Evolutionary conservation across 1,139 yeast species (phyloP).

Genomic region (Yamadazyma sp.): DNA sequence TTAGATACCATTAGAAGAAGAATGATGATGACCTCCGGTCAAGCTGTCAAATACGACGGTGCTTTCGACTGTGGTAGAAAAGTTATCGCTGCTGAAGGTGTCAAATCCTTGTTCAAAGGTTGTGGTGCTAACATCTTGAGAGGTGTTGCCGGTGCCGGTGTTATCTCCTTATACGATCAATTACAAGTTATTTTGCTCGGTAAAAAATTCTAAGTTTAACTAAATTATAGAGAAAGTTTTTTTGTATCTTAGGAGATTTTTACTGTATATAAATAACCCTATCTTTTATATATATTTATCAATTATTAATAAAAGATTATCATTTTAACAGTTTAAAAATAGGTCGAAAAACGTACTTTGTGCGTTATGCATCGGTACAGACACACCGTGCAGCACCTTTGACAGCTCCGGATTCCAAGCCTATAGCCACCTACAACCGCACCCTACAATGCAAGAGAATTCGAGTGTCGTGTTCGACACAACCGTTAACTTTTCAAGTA

Average conservation of each 20-base stretch:
- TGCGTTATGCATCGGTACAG: neutral
- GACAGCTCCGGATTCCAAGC: too few species aligned
- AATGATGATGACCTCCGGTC: constrained; percentile 61
- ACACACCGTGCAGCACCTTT: too few species aligned
- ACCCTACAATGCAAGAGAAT: too few species aligned
- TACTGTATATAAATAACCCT: constrained; percentile 20
- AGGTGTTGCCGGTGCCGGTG: constrained; percentile 62
- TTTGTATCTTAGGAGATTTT: constrained; percentile 20
- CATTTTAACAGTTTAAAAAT: neutral
- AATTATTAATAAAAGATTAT: constrained; percentile 3
- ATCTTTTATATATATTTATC: constrained; percentile 12
- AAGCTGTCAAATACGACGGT: constrained; percentile 54
- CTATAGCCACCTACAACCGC: too few species aligned
- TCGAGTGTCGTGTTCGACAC: neutral
- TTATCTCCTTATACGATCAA: constrained; percentile 54
- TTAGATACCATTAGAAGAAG: constrained; percentile 57
- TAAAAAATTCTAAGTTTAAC: constrained; percentile 40
- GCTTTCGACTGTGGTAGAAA: constrained; percentile 49
- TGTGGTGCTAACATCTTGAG: constrained; percentile 59
- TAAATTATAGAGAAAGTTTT: constrained; percentile 9
- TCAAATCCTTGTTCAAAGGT: constrained; percentile 52
- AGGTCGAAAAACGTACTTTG: neutral
- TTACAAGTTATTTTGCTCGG: constrained; percentile 52
- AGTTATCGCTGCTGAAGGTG: constrained; percentile 56
- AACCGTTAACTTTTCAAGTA: too few species aligned